These are phyloP conservation scores for Populus davidiana DNA, from an alignment of 345 rosid species.

Conservation along the genomic window DNA sequence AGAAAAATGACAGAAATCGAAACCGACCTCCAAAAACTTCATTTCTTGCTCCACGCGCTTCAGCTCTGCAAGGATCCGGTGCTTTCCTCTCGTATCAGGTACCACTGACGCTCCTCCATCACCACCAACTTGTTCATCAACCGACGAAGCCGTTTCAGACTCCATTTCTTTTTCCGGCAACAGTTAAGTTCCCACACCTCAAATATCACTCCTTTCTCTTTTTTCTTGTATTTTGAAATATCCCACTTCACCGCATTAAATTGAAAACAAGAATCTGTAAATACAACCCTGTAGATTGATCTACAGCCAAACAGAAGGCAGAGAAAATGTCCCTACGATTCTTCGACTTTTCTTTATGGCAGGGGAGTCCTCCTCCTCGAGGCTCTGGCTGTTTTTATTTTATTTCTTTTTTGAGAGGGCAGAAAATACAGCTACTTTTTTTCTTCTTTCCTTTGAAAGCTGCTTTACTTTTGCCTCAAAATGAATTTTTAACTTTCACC, in stretches of 20 bases:
- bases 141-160: constrained; percentile 41
- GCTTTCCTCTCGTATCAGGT: constrained; percentile 61
- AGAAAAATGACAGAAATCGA: not conserved
- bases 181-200: not conserved
- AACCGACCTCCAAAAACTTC: constrained; percentile 52
- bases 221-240: not conserved
- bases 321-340: constrained; percentile 1
- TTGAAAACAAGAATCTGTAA: not conserved
- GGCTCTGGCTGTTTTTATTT: not conserved
- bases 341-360: not conserved
- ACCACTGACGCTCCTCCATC: constrained; percentile 9
- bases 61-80: constrained; percentile 70
- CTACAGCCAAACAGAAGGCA: not conserved
- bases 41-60: constrained; percentile 72
- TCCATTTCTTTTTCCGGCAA: constrained; percentile 23
- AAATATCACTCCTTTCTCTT: not conserved
- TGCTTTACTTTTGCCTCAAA: constrained; percentile 15
- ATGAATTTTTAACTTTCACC: no score
- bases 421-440: constrained; percentile 4
- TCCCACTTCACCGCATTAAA: not conserved
- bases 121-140: constrained; percentile 25
- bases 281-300: not conserved
- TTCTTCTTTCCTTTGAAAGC: constrained; percentile 15
- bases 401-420: not conserved
- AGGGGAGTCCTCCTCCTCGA: not conserved